Base-by-base conservation (phyloP, 2,329 filamentous ascomycete genomes). In the Beauveria brongniartii region DNA sequence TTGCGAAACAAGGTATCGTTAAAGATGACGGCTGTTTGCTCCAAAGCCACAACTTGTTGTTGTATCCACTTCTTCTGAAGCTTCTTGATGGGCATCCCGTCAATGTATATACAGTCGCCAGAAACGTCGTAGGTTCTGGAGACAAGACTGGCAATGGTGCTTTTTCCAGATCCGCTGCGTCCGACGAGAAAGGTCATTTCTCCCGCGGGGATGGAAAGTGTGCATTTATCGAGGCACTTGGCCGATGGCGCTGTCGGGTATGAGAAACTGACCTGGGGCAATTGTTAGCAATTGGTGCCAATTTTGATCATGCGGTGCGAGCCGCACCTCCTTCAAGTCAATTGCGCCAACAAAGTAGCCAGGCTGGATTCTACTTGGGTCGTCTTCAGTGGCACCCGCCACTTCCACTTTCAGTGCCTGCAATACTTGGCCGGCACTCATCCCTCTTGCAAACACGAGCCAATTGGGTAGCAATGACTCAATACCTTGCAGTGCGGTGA, bases 91-190 rank as follows among this genome's bases (percentile, higher is more conserved):
- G 83, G 75, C 1, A 80, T 70, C 0, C 82, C 85, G 67, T 96
- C 91, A 10, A 97, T 75, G 0, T 80, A 70, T 18, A 97, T 86
- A 0, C 82, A 72, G 0, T 92, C 93, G 0, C 75, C 75, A 0
- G 75, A 72, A 0, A 90, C 84, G 7, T 83, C 77, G 69, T 97
- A 96, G 66, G 95, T 89, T 14, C 87, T 84, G 55, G 92, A 79
- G 0, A 97, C 78, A 0, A 97, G 79, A 69, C 91, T 91, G 1
- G 88, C 87, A 1, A 97, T 69, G 0, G 93, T 97, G 66, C 91
- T 96, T 72, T 97, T 97, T 0, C 93, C 93, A 2, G 91, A 96
- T 0, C 94, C 94, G 68, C 91, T 96, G 67, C 82, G 83, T 0
- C 93, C 94, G 55, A 97, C 84, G 2, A 97, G 79, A 68, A 94